Percentiles rank a stretch among this genome's conserved stretches.
These are phyloP conservation scores for Magnolia officinalis DNA, from an alignment of 164 flowering plant genomes.

Conservation along the genomic window DNA sequence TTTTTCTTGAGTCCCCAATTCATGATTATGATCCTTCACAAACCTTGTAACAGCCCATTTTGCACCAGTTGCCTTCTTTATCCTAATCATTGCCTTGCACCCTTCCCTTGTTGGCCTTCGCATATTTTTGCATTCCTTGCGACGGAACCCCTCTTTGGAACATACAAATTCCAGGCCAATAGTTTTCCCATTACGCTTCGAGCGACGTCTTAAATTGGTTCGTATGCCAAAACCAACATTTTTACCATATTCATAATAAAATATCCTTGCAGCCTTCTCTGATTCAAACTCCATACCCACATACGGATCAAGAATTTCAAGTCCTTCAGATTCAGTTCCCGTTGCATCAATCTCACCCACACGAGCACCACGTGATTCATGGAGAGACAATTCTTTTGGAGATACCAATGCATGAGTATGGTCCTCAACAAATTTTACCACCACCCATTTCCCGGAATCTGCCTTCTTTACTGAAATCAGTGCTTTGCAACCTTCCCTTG, in stretches of 20 bases:
- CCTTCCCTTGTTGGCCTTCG: background rate
- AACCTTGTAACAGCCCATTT: background rate
- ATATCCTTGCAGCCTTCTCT: conserved; percentile 5
- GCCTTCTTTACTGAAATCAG: conserved; percentile 51
- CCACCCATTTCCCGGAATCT: conserved; percentile 58
- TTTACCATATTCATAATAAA: conserved; percentile 1
- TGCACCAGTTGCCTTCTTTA: background rate
- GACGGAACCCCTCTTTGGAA: conserved; percentile 2
- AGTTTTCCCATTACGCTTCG: background rate
- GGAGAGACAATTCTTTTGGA: conserved; percentile 55
- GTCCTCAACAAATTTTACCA: conserved; percentile 61
- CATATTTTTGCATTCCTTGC: background rate
- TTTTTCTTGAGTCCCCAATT: background rate
- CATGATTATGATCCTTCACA: background rate
- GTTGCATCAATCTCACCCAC: background rate
- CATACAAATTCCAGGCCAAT: conserved; percentile 4
- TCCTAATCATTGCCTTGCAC: background rate
- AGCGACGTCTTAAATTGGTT: background rate
- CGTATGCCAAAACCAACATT: conserved; percentile 6
- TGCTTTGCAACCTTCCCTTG: conserved; percentile 55
- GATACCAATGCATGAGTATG: conserved; percentile 55
- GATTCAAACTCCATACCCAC: conserved; percentile 13
- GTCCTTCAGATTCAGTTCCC: background rate
- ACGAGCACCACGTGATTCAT: conserved; percentile 30
- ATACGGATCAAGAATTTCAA: conserved; percentile 5